Evolutionary conservation across 2,329 filamentous ascomycete species (phyloP).

Genomic region (Xylaria sp.): DNA sequence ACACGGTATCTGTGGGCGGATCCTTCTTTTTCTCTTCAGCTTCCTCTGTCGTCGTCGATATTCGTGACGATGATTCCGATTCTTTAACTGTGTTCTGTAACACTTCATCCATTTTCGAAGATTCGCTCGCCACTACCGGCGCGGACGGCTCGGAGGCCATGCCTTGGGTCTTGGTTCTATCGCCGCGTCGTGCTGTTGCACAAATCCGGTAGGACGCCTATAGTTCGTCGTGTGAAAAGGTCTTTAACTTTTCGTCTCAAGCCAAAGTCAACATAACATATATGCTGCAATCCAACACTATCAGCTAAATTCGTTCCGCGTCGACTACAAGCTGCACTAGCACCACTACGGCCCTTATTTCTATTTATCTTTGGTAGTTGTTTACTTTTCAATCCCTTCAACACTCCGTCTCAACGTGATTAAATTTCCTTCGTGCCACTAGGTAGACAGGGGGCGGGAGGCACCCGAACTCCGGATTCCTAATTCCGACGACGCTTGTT

Average conservation of each 20-base stretch:
- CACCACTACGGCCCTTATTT: not conserved
- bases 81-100: constrained; percentile 2
- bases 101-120: not conserved
- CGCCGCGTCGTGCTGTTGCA: not conserved
- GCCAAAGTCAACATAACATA: not conserved
- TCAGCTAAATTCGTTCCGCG: not conserved
- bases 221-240: not conserved
- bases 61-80: constrained; percentile 11
- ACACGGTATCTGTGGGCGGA: not conserved
- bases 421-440: no score
- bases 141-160: constrained; percentile 3
- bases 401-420: not conserved
- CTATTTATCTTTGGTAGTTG: not conserved
- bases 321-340: not conserved
- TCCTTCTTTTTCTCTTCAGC: constrained; percentile 17
- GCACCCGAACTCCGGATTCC: constrained; percentile 27
- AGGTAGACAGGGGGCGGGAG: not conserved
- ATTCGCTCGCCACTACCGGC: constrained; percentile 13
- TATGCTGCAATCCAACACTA: not conserved
- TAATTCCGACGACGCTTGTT: constrained; percentile 18
- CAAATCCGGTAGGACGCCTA: not conserved
- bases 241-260: not conserved
- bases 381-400: no score
- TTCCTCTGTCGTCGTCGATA: constrained; percentile 19
- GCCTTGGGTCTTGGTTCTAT: not conserved